These are phyloP conservation scores for Mucor velutinosus DNA, from an alignment of 371 early-diverging fungal species.

Conservation along the genomic window DNA sequence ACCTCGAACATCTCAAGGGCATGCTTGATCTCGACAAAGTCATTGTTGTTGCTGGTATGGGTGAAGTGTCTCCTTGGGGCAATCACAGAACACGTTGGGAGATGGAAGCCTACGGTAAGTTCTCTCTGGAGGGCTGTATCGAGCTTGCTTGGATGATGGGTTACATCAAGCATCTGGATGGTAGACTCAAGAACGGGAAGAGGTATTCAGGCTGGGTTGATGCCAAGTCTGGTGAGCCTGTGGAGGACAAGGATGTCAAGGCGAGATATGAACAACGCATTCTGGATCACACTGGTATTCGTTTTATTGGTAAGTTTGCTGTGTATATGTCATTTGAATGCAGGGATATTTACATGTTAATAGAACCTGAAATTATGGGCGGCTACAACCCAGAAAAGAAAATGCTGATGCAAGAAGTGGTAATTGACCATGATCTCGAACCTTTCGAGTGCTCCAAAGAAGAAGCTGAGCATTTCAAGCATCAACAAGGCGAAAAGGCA, in stretches of 20 bases:
- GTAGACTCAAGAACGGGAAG: slow-evolving; percentile 78
- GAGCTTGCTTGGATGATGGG: slow-evolving; percentile 99
- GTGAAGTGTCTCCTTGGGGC: slow-evolving; percentile 96
- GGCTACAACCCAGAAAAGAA: slow-evolving; percentile 94
- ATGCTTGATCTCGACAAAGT: slow-evolving; percentile 92
- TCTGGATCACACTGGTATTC: slow-evolving; percentile 92
- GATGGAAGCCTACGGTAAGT: slow-evolving; percentile 93
- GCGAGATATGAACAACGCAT: slow-evolving; percentile 91
- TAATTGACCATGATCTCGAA: slow-evolving; percentile 89
- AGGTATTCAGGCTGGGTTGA: slow-evolving; percentile 95
- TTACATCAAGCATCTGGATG: slow-evolving; percentile 88
- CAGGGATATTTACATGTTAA: background rate
- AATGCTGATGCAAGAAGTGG: slow-evolving; percentile 89
- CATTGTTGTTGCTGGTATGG: slow-evolving; percentile 93
- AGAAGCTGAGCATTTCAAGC: slow-evolving; percentile 91
- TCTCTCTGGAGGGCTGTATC: slow-evolving; percentile 95
- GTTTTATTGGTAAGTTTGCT: slow-evolving; percentile 73
- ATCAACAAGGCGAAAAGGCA: slow-evolving; percentile 84
- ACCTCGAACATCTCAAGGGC: slow-evolving; percentile 78
- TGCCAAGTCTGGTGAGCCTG: slow-evolving; percentile 87
- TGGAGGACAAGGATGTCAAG: slow-evolving; percentile 92
- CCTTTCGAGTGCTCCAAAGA: slow-evolving; percentile 91
- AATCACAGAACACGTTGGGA: slow-evolving; percentile 96
- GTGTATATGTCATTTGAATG: background rate
- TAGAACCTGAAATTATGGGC: slow-evolving; percentile 82